Percentiles rank a stretch among this genome's conserved stretches.
Evolutionary conservation across 495 filamentous ascomycete species (phyloP).

Genomic region (Jackrogersella minutella): DNA sequence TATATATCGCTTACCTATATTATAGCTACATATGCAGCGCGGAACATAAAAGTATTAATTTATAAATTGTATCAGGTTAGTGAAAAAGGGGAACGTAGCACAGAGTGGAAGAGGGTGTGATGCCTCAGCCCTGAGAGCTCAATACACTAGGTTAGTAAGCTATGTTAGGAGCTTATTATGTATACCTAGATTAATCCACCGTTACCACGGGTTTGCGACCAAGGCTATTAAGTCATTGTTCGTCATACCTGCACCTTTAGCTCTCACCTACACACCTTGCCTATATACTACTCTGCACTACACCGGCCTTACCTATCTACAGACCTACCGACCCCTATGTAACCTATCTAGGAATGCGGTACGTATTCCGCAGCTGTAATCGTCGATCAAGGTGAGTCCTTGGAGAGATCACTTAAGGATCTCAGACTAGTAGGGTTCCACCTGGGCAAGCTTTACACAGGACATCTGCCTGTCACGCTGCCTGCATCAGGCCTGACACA

Average conservation of each 20-base stretch:
- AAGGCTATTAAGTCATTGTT: neutral
- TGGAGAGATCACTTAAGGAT: conserved; percentile 40
- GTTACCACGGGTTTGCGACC: neutral
- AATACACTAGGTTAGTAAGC: too few relatives aligned
- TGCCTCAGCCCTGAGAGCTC: conserved; percentile 30
- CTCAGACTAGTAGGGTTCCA: conserved; percentile 33
- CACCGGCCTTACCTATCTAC: neutral
- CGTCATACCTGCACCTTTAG: conserved; percentile 21
- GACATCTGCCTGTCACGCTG: too few relatives aligned
- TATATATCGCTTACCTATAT: neutral
- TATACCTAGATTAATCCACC: conserved; percentile 1
- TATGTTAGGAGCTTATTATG: conserved; percentile 1
- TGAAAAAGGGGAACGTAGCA: conserved; percentile 7
- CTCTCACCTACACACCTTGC: conserved; percentile 20
- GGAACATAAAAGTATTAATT: neutral
- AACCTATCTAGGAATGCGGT: conserved; percentile 24
- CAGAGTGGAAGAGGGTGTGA: conserved; percentile 18
- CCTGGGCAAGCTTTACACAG: too few relatives aligned
- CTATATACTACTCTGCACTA: neutral
- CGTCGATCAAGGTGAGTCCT: conserved; percentile 39
- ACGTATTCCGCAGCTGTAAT: conserved; percentile 27
- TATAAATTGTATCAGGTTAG: conserved; percentile 9
- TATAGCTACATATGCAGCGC: neutral
- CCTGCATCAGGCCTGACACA: too few relatives aligned
- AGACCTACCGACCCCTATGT: conserved; percentile 26